Percentiles rank a stretch among this genome's conserved stretches.
phyloP scores from a whole-genome alignment of 768 basidiomycete genomes.

The Phlebiopsis flavidoalba region DNA sequence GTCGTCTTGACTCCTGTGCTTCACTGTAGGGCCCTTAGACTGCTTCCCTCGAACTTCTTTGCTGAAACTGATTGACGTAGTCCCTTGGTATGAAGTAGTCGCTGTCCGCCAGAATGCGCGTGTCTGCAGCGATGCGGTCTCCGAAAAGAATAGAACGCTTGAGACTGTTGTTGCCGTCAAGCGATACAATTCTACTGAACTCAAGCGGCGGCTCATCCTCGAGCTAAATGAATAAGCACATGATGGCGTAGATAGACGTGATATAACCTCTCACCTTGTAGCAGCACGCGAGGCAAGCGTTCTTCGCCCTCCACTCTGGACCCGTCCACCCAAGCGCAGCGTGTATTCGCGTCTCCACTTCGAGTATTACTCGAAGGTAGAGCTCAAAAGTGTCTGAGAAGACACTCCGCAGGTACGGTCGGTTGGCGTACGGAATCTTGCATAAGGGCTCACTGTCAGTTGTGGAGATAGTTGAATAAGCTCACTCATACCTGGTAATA shows the following conservation, averaged over 20 bases:
- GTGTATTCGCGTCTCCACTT: slow-evolving; percentile 19
- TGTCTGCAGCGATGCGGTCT: slow-evolving; percentile 15
- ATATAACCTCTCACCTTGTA: slow-evolving; percentile 24
- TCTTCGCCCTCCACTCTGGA: slow-evolving; percentile 27
- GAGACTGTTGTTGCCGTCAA: slow-evolving; percentile 15
- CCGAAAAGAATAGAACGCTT: slow-evolving; percentile 21
- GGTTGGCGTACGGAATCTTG: slow-evolving; percentile 28
- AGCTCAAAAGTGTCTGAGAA: slow-evolving; percentile 31
- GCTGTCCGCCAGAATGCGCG: slow-evolving; percentile 13
- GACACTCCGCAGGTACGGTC: slow-evolving; percentile 14
- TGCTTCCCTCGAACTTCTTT: slow-evolving; percentile 21
- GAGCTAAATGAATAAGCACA: slow-evolving; percentile 14
- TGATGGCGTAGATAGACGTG: neutral
- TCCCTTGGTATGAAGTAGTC: slow-evolving; percentile 22
- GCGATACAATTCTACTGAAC: slow-evolving; percentile 19
- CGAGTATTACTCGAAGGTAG: slow-evolving; percentile 25
- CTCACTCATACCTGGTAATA: slow-evolving; percentile 11
- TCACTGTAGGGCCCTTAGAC: slow-evolving; percentile 2
- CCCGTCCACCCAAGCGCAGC: slow-evolving; percentile 22
- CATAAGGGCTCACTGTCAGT: neutral
- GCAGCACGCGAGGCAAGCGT: slow-evolving; percentile 33
- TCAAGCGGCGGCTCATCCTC: slow-evolving; percentile 25
- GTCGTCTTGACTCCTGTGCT: neutral
- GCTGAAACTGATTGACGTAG: slow-evolving; percentile 25
- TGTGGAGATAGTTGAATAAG: neutral